phyloP scores from a whole-genome alignment of 169 alveolate species.

The Theileria sp. region DNA sequence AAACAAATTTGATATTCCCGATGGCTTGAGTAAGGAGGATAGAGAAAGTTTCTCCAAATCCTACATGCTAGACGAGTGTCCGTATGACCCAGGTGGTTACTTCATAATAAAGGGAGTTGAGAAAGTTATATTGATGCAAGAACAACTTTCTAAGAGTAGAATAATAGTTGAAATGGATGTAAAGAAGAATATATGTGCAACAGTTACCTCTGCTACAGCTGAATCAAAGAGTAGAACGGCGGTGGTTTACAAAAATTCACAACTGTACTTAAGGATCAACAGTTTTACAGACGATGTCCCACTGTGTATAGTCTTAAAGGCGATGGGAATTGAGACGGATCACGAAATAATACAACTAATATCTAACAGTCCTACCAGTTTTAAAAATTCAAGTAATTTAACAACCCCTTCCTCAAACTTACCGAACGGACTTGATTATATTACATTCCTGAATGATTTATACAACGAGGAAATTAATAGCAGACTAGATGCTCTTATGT shows the following conservation, averaged over 20 bases:
- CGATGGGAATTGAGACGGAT: constrained; percentile 97
- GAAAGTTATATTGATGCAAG: constrained; percentile 97
- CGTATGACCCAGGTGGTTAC: constrained; percentile 98
- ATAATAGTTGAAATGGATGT: constrained; percentile 96
- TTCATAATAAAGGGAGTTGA: constrained; percentile 98
- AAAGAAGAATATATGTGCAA: constrained; percentile 91
- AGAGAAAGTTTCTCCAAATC: constrained; percentile 57
- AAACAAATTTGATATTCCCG: constrained; percentile 8
- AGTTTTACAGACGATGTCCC: constrained; percentile 95
- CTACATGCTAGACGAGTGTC: constrained; percentile 83
- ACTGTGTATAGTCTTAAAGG: constrained; percentile 93
- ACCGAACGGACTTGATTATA: constrained; percentile 34
- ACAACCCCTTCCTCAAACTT: background rate
- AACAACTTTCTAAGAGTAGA: constrained; percentile 95
- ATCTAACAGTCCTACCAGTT: constrained; percentile 65
- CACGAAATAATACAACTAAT: constrained; percentile 97
- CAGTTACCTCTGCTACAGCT: constrained; percentile 96
- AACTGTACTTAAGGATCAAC: constrained; percentile 92
- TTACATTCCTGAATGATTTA: constrained; percentile 46
- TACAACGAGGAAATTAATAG: constrained; percentile 71
- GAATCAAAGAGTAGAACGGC: constrained; percentile 96
- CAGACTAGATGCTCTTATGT: constrained; percentile 72
- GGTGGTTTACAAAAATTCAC: constrained; percentile 89
- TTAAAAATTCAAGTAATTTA: background rate
- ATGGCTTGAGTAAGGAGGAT: constrained; percentile 24